phyloP scores from a whole-genome alignment of 2,329 filamentous ascomycete genomes.

The Helotiales sp. region DNA sequence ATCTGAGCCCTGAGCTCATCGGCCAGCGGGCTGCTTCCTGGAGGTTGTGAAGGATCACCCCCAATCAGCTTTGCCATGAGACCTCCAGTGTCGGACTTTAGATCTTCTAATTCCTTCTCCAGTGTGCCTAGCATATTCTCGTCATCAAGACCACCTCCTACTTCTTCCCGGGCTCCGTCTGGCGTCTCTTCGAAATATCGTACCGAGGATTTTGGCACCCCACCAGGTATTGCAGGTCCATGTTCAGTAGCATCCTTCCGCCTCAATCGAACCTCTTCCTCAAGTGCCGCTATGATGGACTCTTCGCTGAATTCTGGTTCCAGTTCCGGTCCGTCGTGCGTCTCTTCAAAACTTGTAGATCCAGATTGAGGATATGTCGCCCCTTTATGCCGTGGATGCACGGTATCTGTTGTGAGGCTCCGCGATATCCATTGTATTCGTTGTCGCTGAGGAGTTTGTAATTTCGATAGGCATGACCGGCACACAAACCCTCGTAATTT shows the following conservation, averaged over 20 bases:
- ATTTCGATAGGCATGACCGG: constrained; percentile 41
- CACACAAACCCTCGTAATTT: constrained; percentile 42
- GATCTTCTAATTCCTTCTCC: constrained; percentile 20
- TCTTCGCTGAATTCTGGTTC: constrained; percentile 7
- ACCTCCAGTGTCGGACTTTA: neutral
- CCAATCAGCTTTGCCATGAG: neutral
- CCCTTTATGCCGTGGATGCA: constrained; percentile 12
- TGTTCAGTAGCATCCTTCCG: constrained; percentile 10
- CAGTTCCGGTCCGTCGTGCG: neutral
- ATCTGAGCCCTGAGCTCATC: constrained; percentile 8
- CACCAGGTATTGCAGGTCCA: constrained; percentile 4
- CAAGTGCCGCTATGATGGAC: constrained; percentile 4
- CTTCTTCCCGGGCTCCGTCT: constrained; percentile 38
- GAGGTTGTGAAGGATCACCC: neutral
- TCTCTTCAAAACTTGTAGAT: neutral
- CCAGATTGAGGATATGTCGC: constrained; percentile 1
- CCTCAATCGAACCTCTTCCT: constrained; percentile 6
- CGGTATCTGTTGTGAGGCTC: constrained; percentile 28
- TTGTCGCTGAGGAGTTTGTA: constrained; percentile 29
- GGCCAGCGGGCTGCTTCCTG: neutral
- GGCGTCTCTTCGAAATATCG: constrained; percentile 39
- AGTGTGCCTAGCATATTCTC: constrained; percentile 13
- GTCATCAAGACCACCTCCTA: constrained; percentile 30
- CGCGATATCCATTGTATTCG: constrained; percentile 35
- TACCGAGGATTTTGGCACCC: constrained; percentile 22